Conservation (phyloP, 2,329 filamentous ascomycete genomes). For the Nemania bipapillata region DNA sequence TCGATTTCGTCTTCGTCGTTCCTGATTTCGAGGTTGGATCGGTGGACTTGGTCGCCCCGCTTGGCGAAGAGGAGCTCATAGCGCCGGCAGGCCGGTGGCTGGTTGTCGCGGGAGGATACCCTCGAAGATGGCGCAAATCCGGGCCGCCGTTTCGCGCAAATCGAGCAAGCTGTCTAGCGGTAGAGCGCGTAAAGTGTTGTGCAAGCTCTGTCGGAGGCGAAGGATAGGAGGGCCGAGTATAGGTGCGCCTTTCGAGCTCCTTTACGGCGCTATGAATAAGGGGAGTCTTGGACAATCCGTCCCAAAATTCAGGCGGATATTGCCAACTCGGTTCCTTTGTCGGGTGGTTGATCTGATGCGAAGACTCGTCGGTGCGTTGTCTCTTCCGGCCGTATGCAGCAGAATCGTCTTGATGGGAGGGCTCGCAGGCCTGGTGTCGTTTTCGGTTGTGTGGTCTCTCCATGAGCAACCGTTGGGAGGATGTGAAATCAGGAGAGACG, state of each 20-base stretch:
- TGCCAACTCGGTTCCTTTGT: no score
- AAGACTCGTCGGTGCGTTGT: no score
- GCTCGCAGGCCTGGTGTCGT: no score
- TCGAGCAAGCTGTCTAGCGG: neutral
- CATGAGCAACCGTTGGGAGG: no score
- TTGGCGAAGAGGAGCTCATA: no score
- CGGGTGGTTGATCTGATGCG: no score
- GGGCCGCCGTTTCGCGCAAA: slow-evolving; percentile 23
- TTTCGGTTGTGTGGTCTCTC: no score
- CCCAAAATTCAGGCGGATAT: slow-evolving; percentile 19
- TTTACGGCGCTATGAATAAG: slow-evolving; percentile 17
- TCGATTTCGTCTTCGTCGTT: neutral
- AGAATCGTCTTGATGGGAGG: no score
- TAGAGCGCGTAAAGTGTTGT: neutral
- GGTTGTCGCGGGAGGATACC: neutral
- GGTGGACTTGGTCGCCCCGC: neutral
- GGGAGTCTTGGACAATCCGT: slow-evolving; percentile 14
- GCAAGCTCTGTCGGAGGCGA: neutral
- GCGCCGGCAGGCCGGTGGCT: no score
- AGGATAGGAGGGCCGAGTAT: neutral
- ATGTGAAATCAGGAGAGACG: no score
- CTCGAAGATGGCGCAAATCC: slow-evolving; percentile 8
- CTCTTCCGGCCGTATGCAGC: no score
- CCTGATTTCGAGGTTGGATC: neutral
- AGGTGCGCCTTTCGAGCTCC: slow-evolving; percentile 15